Base-by-base conservation (phyloP, 768 basidiomycete species). In the Leccinum rimulosum region DNA sequence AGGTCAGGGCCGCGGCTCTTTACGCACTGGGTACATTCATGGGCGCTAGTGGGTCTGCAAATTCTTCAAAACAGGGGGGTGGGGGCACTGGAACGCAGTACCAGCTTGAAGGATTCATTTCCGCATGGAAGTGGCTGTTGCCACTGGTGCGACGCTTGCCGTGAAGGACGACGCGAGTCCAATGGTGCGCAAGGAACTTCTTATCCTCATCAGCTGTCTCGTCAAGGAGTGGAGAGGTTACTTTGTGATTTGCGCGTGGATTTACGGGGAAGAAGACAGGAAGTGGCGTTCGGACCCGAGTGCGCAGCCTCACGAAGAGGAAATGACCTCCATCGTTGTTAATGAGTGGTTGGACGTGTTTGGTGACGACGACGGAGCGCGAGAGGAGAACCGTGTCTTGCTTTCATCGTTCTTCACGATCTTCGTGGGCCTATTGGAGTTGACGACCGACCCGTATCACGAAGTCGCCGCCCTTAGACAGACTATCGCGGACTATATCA, bases 161-260 rank as follows among this genome's bases (percentile, higher is more conserved):
- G 89, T 92, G 55, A 91, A 93, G 72, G 93, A 93, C 56, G 97
- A 99, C 70, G 97, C 93, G 1, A 93, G 91, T 58, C 96, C 97
- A 0, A 92, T 97, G 88, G 96, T 95, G 11, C 80, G 96, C 59
- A 97, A 97, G 75, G 97, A 98, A 71, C 79, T 98, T 22, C 79
- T 98, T 35, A 84, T 98, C 40, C 81, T 98, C 40, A 86, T 98
- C 57, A 95, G 93, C 68, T 93, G 91, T 66, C 78, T 98, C 22
- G 95, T 95, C 38, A 91, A 94, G 72, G 96, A 98, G 72, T 98
- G 95, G 93, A 79, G 94, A 57, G 97, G 96, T 7, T 92, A 92
- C 77, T 94, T 98, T 66, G 92, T 96, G 51, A 86, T 95, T 40
- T 97, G 96, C 61, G 95, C 96, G 1, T 98, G 96, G 95, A 77